Percentiles rank a stretch among this genome's conserved stretches.
Conservation (phyloP, 306 rosid genomes). For the Quercus suber region DNA sequence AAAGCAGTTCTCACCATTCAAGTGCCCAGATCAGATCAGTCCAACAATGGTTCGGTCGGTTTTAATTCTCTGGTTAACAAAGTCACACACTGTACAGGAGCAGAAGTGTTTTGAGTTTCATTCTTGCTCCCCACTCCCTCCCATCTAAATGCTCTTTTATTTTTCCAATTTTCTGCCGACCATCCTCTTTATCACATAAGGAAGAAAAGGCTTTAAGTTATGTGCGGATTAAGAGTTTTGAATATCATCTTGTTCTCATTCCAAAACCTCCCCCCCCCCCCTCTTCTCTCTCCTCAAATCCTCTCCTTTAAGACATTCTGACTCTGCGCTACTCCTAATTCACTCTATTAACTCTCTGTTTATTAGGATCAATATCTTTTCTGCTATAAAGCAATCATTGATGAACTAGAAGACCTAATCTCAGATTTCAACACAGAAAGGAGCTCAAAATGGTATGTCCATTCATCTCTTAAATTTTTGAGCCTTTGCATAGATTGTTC, state of each 20-base stretch:
- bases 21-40: neutral
- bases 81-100: neutral
- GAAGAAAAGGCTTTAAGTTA: neutral
- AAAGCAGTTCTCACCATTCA: neutral
- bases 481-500: constrained; percentile 10
- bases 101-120: neutral
- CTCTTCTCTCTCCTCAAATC: neutral
- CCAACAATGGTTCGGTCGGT: neutral
- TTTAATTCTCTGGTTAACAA: neutral
- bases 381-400: constrained; percentile 57
- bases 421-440: constrained; percentile 32
- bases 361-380: constrained; percentile 61
- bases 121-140: too few species aligned
- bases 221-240: neutral
- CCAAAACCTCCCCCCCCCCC: too few species aligned
- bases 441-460: constrained; percentile 33
- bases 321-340: constrained; percentile 2
- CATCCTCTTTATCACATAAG: neutral
- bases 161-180: neutral
- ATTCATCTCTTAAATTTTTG: neutral
- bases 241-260: neutral
- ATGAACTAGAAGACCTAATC: constrained; percentile 73
- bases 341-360: constrained; percentile 9
- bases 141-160: too few species aligned
- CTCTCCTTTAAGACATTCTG: neutral